Base-by-base conservation (phyloP, 208 protist species). In the Leishmania guyanensis region DNA sequence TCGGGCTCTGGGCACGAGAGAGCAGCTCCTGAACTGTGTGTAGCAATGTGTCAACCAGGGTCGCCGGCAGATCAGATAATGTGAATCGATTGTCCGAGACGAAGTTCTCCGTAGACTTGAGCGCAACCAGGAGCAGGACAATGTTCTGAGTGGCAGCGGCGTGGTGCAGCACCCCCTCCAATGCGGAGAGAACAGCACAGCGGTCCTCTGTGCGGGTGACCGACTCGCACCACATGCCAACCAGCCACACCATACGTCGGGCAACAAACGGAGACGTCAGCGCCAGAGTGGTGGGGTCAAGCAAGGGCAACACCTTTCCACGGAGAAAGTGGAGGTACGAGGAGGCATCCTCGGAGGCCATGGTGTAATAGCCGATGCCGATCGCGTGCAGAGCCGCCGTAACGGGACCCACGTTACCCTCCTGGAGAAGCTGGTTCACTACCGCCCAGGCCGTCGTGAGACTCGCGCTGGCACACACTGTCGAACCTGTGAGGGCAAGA, bases 161-260 rank as follows among this genome's bases (percentile, higher is more conserved):
- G 33, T 82, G 66, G 43, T 84, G 77, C 36, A 96, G 72, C 56
- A 97, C 79, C 60, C 77, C 80, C 54, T 88, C 84, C n/a, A 97
- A 79, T 0, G 89, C 88, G 0, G 74, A 68, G 66, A 96, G 89
- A 0, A 97, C 89, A 39, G 82, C 53, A 36, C 64, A 76, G 5
- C 94, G 92, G 29, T 89, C 43, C 20, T 22, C 51, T 4, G 74
- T 39, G 54, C 90, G 58, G 0, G 75, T 79, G 0, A 94, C 90
- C 1, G 91, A 93, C 72, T 93, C 94, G 60, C 94, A 97, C 93
- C 94, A 97, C 94, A 96, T 96, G 0, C 94, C 94, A 22, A 95
- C 82, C 43, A 97, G 80, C 93, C 94, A 97, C 65, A 96, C 89
- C 1, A 95, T 92, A 39, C 94, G 94, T 0, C 93, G 94, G 16